phyloP scores from a whole-genome alignment of 805 yeast species.

The Saccharomycodes ludwigii region DNA sequence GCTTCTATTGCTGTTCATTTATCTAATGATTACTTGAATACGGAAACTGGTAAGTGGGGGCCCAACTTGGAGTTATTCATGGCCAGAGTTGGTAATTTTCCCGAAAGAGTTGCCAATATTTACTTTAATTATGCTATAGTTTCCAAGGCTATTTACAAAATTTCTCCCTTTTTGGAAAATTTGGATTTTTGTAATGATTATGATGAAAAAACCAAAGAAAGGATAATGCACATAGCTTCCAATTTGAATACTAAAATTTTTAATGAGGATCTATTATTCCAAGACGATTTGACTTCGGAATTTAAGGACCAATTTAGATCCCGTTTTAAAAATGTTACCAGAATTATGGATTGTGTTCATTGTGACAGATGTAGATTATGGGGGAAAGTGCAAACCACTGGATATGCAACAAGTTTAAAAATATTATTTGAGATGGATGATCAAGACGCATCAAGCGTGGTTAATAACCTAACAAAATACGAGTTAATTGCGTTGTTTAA shows the following conservation, averaged over 20 bases:
- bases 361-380: conserved; percentile 96
- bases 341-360: conserved; percentile 96
- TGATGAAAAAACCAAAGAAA: conserved; percentile 33
- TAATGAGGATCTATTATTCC: conserved; percentile 38
- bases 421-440: conserved; percentile 66
- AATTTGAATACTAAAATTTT: conserved; percentile 27
- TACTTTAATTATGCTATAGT: conserved; percentile 89
- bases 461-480: conserved; percentile 54
- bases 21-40: conserved; percentile 67
- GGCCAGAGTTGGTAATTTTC: conserved; percentile 80
- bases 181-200: conserved; percentile 36
- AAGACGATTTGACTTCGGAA: conserved; percentile 29
- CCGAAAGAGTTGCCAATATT: conserved; percentile 79
- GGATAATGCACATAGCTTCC: conserved; percentile 29
- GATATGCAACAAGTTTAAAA: conserved; percentile 94
- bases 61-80: conserved; percentile 76
- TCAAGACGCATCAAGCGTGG: conserved; percentile 31
- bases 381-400: conserved; percentile 97
- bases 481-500: conserved; percentile 86
- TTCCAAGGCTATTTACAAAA: conserved; percentile 66
- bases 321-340: conserved; percentile 80
- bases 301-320: conserved; percentile 78
- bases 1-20: conserved; percentile 90
- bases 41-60: conserved; percentile 64
- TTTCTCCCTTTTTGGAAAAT: conserved; percentile 38